Percentiles rank a stretch among this genome's conserved stretches.
These are phyloP conservation scores for Thermothelomyces thermophilus DNA, from an alignment of 2,329 filamentous ascomycete genomes.

Conservation along the genomic window DNA sequence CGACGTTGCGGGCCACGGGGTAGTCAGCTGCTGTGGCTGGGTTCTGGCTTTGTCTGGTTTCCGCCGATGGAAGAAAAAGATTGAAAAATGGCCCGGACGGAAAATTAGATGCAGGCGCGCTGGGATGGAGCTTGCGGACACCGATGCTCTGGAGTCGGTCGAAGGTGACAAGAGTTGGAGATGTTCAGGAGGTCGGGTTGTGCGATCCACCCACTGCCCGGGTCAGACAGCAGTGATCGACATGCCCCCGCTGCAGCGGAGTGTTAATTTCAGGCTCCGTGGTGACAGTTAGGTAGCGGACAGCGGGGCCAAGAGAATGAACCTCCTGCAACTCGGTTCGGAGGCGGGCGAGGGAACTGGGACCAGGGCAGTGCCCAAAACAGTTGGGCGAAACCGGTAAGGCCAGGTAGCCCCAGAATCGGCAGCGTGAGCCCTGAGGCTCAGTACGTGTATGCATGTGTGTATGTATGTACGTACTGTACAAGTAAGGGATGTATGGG, in stretches of 20 bases:
- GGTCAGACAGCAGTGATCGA: slow-evolving; percentile 28
- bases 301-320: neutral
- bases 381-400: neutral
- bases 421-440: too few relatives aligned
- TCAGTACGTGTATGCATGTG: too few relatives aligned
- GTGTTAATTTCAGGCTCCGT: slow-evolving; percentile 28
- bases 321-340: too few relatives aligned
- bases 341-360: too few relatives aligned
- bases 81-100: neutral
- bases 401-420: too few relatives aligned
- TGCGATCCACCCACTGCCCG: slow-evolving; percentile 13
- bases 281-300: slow-evolving; percentile 4
- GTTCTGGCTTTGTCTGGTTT: neutral
- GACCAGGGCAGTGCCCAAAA: neutral
- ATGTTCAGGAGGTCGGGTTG: slow-evolving; percentile 21
- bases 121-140: slow-evolving; percentile 5
- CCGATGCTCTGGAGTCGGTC: slow-evolving; percentile 2
- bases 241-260: slow-evolving; percentile 27
- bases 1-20: too few relatives aligned
- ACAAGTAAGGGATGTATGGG: too few relatives aligned
- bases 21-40: neutral
- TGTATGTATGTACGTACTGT: too few relatives aligned
- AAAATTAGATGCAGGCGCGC: neutral
- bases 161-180: slow-evolving; percentile 12
- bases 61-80: neutral